These are phyloP conservation scores for Ceriops zippeliana DNA, from an alignment of 345 rosid species.

Conservation along the genomic window DNA sequence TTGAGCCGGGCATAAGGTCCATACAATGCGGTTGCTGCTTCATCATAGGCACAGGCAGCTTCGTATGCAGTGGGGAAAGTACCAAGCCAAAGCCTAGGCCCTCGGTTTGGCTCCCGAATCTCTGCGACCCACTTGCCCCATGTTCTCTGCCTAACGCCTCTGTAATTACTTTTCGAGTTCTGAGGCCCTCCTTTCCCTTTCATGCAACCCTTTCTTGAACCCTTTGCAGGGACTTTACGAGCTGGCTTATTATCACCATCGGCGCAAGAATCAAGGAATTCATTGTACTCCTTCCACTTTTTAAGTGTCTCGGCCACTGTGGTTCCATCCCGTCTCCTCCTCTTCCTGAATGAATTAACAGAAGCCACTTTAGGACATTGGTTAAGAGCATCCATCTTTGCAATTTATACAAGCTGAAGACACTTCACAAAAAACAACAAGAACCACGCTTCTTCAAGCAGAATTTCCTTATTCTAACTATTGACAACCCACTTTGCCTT, in stretches of 20 bases:
- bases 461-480: too few species aligned
- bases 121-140: slow-evolving; percentile 99
- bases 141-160: slow-evolving; percentile 87
- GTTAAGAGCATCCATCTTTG: slow-evolving; percentile 27
- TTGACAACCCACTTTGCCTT: too few species aligned
- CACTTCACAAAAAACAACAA: background rate
- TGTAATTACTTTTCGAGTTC: slow-evolving; percentile 43
- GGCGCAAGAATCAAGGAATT: slow-evolving; percentile 24
- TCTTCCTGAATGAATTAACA: slow-evolving; percentile 42
- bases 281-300: slow-evolving; percentile 62
- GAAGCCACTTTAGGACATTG: slow-evolving; percentile 19
- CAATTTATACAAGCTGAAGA: background rate
- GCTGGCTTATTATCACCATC: slow-evolving; percentile 16
- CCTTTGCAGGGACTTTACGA: slow-evolving; percentile 55
- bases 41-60: slow-evolving; percentile 85
- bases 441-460: background rate
- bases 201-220: slow-evolving; percentile 87
- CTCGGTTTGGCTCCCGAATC: slow-evolving; percentile 67
- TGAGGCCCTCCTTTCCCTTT: slow-evolving; percentile 96
- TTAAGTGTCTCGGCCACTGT: slow-evolving; percentile 49
- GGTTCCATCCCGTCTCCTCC: slow-evolving; percentile 48
- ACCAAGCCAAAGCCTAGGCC: slow-evolving; percentile 78
- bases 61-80: slow-evolving; percentile 60
- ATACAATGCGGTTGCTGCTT: slow-evolving; percentile 70
- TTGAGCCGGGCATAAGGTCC: slow-evolving; percentile 62